phyloP scores from a whole-genome alignment of 2,329 filamentous ascomycete species.

The Talaromyces rugulosus region DNA sequence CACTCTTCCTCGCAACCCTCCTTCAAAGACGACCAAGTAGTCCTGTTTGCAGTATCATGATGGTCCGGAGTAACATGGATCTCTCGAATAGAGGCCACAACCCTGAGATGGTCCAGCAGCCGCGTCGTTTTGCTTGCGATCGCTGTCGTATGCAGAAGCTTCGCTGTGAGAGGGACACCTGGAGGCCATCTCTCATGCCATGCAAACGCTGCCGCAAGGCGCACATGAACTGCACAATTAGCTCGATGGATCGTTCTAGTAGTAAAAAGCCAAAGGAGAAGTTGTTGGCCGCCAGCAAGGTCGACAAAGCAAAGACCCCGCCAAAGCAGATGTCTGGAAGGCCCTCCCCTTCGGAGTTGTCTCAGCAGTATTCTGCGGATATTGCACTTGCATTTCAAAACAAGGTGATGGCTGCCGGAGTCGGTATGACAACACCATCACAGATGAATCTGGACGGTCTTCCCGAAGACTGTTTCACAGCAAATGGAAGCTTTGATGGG shows the following conservation, averaged over 20 bases:
- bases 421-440: neutral
- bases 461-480: constrained; percentile 2
- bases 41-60: neutral
- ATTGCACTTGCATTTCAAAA: constrained; percentile 3
- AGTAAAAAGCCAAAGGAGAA: constrained; percentile 7
- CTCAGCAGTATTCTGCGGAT: neutral
- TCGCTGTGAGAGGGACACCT: constrained; percentile 15
- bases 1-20: neutral
- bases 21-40: neutral
- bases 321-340: neutral
- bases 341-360: neutral
- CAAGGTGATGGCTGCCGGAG: neutral
- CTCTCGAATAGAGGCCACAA: constrained; percentile 7
- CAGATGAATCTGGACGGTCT: neutral
- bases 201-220: constrained; percentile 15
- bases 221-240: constrained; percentile 12
- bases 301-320: constrained; percentile 1
- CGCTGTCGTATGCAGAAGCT: constrained; percentile 15
- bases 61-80: constrained; percentile 6
- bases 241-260: constrained; percentile 6
- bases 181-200: constrained; percentile 13
- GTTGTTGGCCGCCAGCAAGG: neutral
- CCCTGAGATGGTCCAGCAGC: constrained; percentile 12
- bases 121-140: constrained; percentile 15
- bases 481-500: constrained; percentile 5